These are phyloP conservation scores for Dissophora globulifera DNA, from an alignment of 192 early-diverging fungal genomes.

Conservation along the genomic window DNA sequence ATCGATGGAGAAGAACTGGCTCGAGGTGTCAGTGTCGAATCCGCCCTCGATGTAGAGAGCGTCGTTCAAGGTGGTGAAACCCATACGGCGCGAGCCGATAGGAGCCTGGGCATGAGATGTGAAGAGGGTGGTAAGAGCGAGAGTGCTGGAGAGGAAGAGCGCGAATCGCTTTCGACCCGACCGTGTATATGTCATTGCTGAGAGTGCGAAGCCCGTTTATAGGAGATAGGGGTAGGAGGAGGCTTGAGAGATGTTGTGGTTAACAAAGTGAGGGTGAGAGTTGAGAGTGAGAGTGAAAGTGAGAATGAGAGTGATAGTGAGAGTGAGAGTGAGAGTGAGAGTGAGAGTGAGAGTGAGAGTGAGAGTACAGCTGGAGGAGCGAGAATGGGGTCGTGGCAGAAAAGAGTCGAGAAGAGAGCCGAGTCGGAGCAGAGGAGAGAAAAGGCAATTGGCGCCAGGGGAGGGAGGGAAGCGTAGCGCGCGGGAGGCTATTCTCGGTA, in stretches of 20 bases:
- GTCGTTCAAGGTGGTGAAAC: conserved; percentile 28
- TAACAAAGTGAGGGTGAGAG: not conserved
- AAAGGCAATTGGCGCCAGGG: not conserved
- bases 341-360: not conserved
- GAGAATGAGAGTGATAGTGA: not conserved
- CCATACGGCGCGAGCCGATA: conserved; percentile 26
- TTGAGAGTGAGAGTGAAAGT: not conserved
- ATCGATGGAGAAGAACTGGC: conserved; percentile 33
- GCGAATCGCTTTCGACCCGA: not conserved
- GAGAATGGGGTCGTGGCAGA: not conserved
- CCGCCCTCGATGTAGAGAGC: conserved; percentile 45
- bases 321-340: not conserved
- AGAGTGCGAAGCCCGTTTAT: not conserved
- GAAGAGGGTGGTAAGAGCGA: not conserved
- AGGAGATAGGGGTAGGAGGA: not conserved
- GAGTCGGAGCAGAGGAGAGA: not conserved
- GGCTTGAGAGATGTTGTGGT: no score
- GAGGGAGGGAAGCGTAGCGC: no score
- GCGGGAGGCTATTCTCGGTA: conserved; percentile 8
- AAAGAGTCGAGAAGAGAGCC: not conserved
- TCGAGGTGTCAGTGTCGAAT: conserved; percentile 7
- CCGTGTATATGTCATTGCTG: not conserved
- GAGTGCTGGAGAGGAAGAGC: not conserved
- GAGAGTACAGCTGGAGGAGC: not conserved
- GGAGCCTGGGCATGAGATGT: conserved; percentile 10